Conservation (phyloP, 108 stramenopile species). For the Skeletonema menzelii region DNA sequence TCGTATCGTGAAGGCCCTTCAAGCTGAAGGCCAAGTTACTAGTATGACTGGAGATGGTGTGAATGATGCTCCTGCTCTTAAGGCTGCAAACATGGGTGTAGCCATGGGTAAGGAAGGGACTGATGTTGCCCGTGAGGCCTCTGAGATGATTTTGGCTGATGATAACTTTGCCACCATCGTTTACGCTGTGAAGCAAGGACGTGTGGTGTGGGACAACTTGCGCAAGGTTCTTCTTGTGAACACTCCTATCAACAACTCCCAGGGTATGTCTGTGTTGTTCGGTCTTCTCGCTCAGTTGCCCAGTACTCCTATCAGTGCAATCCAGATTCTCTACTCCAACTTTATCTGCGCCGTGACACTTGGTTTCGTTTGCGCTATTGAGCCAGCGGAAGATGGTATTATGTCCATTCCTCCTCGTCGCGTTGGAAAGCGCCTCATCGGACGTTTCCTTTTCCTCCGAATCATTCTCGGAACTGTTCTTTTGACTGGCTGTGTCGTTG, state of each 20-base stretch:
- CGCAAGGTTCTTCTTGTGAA: conserved; percentile 84
- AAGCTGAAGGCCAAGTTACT: conserved; percentile 87
- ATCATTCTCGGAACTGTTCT: conserved; percentile 68
- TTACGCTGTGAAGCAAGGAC: conserved; percentile 63
- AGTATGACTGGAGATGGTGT: conserved; percentile 99
- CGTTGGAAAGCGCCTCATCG: conserved; percentile 84
- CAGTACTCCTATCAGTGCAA: conserved; percentile 64
- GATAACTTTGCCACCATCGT: conserved; percentile 98
- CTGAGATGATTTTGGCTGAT: conserved; percentile 96
- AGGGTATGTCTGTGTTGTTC: conserved; percentile 80
- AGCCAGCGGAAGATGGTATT: conserved; percentile 88
- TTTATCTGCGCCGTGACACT: conserved; percentile 88
- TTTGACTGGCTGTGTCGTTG: conserved; percentile 61
- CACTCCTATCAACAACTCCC: conserved; percentile 89
- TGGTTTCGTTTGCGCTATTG: conserved; percentile 83
- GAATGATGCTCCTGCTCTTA: conserved; percentile 98
- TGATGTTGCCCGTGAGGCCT: conserved; percentile 95
- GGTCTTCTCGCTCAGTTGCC: conserved; percentile 68
- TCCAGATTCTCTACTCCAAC: conserved; percentile 87
- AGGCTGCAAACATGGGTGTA: conserved; percentile 98
- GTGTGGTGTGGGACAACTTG: conserved; percentile 89
- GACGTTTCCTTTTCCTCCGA: conserved; percentile 82
- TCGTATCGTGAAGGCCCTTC: conserved; percentile 92
- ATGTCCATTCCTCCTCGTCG: conserved; percentile 79
- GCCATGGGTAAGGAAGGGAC: conserved; percentile 99